Base-by-base conservation (phyloP, 163 green algal genomes). In the Coccomyxa subellipsoidea region DNA sequence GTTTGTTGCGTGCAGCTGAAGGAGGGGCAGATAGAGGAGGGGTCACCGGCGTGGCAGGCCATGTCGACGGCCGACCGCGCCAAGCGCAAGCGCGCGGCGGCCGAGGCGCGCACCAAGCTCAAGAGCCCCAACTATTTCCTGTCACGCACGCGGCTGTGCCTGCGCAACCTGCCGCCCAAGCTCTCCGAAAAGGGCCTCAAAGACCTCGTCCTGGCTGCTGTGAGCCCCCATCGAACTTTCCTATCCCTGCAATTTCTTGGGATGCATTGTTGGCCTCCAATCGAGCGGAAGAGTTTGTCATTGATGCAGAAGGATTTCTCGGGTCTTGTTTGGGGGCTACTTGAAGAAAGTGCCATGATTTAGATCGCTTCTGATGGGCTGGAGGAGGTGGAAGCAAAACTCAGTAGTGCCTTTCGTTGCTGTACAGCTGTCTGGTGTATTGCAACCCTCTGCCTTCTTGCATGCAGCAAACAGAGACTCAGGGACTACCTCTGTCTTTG, bases 101-200 rank as follows among this genome's bases (percentile, higher is more conserved):
- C 90, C 77, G 94, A 98, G 82, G 94, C 92, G 85, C 88, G 90
- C 81, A 80, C 82, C 38, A 99, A 99, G 88, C 89, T 99, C 69
- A 84, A 85, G 31, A 97, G 91, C 76, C 96, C 96, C 77, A 98
- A 98, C 91, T 99, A 98, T 83, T 88, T 91, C 54, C 88, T 99
- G 37, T 97, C 92, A 18, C 80, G 82, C 69, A 98, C 93, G 0
- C 91, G 96, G 21, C 88, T 98, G 39, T 86, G 80, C 37, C 82
- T 98, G 76, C 90, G 95, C 80, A 99, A 99, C 91, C 84, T 99
- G 21, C 96, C 96, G 0, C 54, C 72, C 69, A 79, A 84, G 6
- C 91, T 94, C 84, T 86, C 87, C 36, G 92, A 98, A 82, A 89
- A 87, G 23, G 47, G 92, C 81, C 89, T 99, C 35, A 91, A 92